A percentile compares a stretch with the other conserved stretches of the same genome.
Conservation (phyloP, 208 protist species). For the Leishmania mexicana region DNA sequence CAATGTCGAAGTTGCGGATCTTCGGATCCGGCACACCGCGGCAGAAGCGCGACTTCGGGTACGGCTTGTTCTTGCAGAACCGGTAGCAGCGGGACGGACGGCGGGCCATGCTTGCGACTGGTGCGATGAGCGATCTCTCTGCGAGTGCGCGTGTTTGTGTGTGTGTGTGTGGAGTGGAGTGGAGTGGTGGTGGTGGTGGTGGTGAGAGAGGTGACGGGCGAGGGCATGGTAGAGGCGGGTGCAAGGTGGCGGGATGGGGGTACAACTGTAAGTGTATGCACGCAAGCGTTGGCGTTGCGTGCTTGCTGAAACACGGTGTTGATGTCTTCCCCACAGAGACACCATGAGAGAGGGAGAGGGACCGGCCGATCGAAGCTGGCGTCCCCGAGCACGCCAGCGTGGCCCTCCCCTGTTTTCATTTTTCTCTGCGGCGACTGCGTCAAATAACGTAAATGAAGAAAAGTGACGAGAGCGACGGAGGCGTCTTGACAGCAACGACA, state of each 20-base stretch:
- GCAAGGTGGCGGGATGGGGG: neutral
- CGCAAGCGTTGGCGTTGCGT: neutral
- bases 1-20: conserved; percentile 98
- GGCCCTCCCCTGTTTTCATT: neutral
- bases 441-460: neutral
- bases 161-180: neutral
- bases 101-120: conserved; percentile 59
- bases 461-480: neutral
- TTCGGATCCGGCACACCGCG: conserved; percentile 99
- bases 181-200: neutral
- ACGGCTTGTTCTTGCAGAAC: conserved; percentile 85
- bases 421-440: neutral
- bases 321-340: neutral
- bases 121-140: conserved; percentile 56
- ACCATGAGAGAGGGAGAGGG: neutral
- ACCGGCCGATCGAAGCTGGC: neutral
- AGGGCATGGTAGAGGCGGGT: neutral
- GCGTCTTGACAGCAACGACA: too few relatives aligned
- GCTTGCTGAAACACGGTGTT: neutral
- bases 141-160: neutral
- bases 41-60: conserved; percentile 95
- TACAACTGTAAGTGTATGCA: neutral
- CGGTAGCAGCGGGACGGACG: conserved; percentile 80
- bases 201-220: neutral
- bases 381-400: neutral